A percentile compares a stretch with the other conserved stretches of the same genome.
phyloP scores from a whole-genome alignment of 176 grass and related monocot species.

The Aegilops umbellulata region DNA sequence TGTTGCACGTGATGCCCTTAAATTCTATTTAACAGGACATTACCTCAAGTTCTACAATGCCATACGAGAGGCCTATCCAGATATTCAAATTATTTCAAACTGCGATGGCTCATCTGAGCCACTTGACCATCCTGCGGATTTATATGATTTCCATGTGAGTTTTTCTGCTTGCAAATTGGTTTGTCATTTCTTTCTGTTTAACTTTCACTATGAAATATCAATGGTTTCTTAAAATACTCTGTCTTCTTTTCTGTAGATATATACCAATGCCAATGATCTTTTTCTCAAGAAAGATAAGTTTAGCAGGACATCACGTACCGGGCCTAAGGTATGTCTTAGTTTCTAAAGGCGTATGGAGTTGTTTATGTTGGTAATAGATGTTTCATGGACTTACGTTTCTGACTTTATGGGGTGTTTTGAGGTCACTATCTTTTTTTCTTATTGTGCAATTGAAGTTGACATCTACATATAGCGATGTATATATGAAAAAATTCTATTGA shows the following conservation, averaged over 20 bases:
- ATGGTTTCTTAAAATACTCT: not conserved
- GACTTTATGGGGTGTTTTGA: not conserved
- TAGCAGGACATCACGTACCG: slow-evolving; percentile 36
- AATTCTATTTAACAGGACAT: slow-evolving; percentile 45
- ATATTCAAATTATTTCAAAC: slow-evolving; percentile 83
- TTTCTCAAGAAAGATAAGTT: slow-evolving; percentile 54
- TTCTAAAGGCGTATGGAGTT: not conserved
- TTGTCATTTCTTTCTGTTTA: not conserved
- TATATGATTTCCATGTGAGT: slow-evolving; percentile 77
- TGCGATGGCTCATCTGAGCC: slow-evolving; percentile 58
- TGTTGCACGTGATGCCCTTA: slow-evolving; percentile 11
- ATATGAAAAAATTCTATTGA: not conserved
- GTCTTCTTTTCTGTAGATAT: slow-evolving; percentile 37
- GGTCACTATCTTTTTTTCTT: not conserved
- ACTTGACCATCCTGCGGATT: slow-evolving; percentile 76
- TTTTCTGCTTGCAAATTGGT: not conserved
- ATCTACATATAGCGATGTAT: not conserved
- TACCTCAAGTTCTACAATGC: slow-evolving; percentile 70
- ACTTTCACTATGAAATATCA: not conserved
- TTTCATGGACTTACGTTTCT: not conserved
- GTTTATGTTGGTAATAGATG: not conserved
- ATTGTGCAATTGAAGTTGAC: not conserved
- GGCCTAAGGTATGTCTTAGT: slow-evolving; percentile 58
- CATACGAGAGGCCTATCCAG: slow-evolving; percentile 61
- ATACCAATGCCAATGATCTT: slow-evolving; percentile 39